Conservation (phyloP, 129 eudicot genomes). For the Lonicera japonica region DNA sequence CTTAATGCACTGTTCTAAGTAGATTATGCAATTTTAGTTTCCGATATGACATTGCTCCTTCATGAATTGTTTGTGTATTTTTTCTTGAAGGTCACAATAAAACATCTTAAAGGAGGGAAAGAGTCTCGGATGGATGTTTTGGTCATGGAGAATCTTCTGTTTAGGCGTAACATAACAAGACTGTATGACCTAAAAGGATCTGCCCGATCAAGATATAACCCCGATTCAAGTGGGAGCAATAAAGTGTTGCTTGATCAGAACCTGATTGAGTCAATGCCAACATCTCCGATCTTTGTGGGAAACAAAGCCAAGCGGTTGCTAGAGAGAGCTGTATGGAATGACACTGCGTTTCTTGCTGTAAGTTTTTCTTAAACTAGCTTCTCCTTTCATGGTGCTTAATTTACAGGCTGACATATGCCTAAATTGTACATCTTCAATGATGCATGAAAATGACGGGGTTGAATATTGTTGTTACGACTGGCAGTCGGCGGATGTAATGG, state of each 20-base stretch:
- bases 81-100: conserved; percentile 36
- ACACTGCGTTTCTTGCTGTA: conserved; percentile 59
- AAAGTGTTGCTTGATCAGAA: conserved; percentile 59
- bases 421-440: not conserved
- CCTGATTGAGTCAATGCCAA: conserved; percentile 52
- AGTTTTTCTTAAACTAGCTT: conserved; percentile 16
- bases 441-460: not conserved
- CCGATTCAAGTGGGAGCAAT: conserved; percentile 52
- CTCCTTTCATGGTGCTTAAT: too few species aligned
- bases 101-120: conserved; percentile 51
- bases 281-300: conserved; percentile 59
- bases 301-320: conserved; percentile 45
- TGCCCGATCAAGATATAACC: conserved; percentile 45
- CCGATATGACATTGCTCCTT: not conserved
- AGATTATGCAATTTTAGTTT: not conserved
- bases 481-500: conserved; percentile 56
- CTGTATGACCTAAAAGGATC: conserved; percentile 65
- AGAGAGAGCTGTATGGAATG: conserved; percentile 65
- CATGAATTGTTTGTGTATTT: not conserved
- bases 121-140: conserved; percentile 50
- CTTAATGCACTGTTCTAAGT: too few species aligned
- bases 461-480: not conserved
- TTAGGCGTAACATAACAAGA: conserved; percentile 33
- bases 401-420: not conserved
- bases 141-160: conserved; percentile 63